Base-by-base conservation (phyloP, 352 stramenopile genomes). In the Pythium phragmitis region DNA sequence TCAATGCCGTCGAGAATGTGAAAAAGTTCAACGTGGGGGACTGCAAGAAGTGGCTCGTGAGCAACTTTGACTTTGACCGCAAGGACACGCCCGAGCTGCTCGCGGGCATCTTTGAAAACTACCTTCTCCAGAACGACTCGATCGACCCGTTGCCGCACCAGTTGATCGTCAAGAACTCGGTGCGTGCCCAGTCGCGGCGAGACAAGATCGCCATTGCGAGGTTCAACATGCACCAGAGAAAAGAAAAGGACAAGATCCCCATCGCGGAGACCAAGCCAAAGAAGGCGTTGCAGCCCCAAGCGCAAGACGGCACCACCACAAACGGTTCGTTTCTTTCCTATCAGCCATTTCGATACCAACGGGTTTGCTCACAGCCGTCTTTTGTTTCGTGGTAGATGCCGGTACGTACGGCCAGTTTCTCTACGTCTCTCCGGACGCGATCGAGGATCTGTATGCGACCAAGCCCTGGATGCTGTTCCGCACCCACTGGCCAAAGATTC, bases 11-110 rank as follows among this genome's bases (percentile, higher is more conserved):
- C 21, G 55, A 79, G 49, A 82, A 74, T 55, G 62, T 68, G 30
- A 65, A 72, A 30, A 63, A 67, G 58, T 86, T 86, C 48, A 66
- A 71, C 45, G 42, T 75, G 26, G 63, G 43, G 0, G 68, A 86
- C 52, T 86, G 77, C 68, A 75, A 78, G 52, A 78, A 78, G 48
- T 86, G 77, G 77, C 68, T 86, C 39, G 60, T 64, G 14, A 60
- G 47, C 57, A 86, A 86, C 64, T 86, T 70, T 65, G 77, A 83
- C 34, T 86, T 86, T 51, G 77, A 86, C 54, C 75, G 77, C 45
- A 80, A 80, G 45, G 77, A 86, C 67, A 74, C 73, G 4, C 67
- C 77, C 17, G 74, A 74, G 56, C 71, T 81, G 47, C 58, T 86
- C 21, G 72, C 70, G 5, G 65, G 65, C 16, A 80, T 86, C 56